Evolutionary conservation across 179 eudicot genomes (phyloP), one percentile per base, ranked within the genome.

Genomic region (Sideroxylon spinosum): DNA sequence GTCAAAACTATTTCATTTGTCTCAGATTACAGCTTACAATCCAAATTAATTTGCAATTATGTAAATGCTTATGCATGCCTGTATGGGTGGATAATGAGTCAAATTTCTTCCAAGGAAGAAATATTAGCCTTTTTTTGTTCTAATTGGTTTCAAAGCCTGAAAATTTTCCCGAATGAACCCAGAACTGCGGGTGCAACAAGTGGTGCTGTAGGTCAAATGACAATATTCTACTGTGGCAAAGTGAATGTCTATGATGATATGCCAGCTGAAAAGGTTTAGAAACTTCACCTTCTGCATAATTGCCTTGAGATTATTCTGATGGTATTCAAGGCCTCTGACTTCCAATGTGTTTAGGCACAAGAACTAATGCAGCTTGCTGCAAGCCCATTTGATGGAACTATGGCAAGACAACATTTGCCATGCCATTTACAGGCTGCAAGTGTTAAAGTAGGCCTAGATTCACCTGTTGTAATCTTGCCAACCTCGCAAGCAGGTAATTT

Each of bases 241-340:
- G 91, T 94, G 82, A 92, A 92, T 84, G 96, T 92, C 71, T 92
- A 93, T 75, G 94, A 94, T 69, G 92, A 86, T 73, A 83, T 95
- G 74, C 97, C 97, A 17, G 81, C 83, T 78, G 94, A 91, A 57
- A 90, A 89, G 97, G 98, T 95, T 88, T 61, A 68, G 71, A 63
- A 63, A 37, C 26, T 79, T 63, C 52, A 37, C 44, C 28, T 66
- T 62, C 57, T 78, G 26, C 50, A 8, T 22, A 19, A 11, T 16
- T 20, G 19, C 26, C 50, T 9, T 52, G 44, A 29, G 23, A 52
- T 74, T 56, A 37, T 60, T 53, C 13, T 52, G 46, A 25, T 25
- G n/a, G 26, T 50, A n/a, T 50, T 76, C 28, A 70, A 9, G 68
- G 55, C 63, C 74, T 80, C 84, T 89, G 22, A 84, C 83, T 13